phyloP scores from a whole-genome alignment of 495 filamentous ascomycete genomes.

The Aspergillus bridgeri region DNA sequence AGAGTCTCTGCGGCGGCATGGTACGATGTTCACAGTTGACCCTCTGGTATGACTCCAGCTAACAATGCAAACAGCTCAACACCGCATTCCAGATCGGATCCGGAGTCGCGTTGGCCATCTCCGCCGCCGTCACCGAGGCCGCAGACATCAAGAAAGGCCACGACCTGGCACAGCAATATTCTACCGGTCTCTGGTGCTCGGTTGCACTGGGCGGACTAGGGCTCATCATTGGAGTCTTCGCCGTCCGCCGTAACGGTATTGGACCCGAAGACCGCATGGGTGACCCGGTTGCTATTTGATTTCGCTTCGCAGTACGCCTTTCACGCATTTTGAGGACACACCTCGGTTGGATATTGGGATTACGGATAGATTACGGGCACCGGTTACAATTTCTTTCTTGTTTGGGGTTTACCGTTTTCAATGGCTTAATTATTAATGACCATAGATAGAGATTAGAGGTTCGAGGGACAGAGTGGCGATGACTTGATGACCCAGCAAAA shows the following conservation, averaged over 20 bases:
- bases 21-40: constrained; percentile 11
- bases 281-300: constrained; percentile 25
- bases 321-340: not conserved
- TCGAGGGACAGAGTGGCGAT: not conserved
- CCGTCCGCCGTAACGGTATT: constrained; percentile 29
- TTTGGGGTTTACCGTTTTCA: not conserved
- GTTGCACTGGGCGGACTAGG: constrained; percentile 31
- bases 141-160: constrained; percentile 35
- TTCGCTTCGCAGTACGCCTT: not conserved
- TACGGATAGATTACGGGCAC: not conserved
- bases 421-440: not conserved
- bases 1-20: constrained; percentile 36
- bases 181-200: constrained; percentile 38
- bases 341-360: not conserved
- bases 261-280: constrained; percentile 28
- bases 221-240: constrained; percentile 26
- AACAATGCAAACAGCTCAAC: constrained; percentile 23
- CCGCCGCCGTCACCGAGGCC: constrained; percentile 32
- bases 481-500: not conserved
- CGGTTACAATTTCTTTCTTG: not conserved
- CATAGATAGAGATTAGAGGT: not conserved
- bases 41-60: constrained; percentile 1
- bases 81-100: constrained; percentile 41
- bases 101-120: constrained; percentile 35
- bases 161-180: constrained; percentile 28